Percentiles rank a stretch among this genome's conserved stretches.
Conservation (phyloP, 2,329 filamentous ascomycete genomes). For the Cladorrhinum sp. region DNA sequence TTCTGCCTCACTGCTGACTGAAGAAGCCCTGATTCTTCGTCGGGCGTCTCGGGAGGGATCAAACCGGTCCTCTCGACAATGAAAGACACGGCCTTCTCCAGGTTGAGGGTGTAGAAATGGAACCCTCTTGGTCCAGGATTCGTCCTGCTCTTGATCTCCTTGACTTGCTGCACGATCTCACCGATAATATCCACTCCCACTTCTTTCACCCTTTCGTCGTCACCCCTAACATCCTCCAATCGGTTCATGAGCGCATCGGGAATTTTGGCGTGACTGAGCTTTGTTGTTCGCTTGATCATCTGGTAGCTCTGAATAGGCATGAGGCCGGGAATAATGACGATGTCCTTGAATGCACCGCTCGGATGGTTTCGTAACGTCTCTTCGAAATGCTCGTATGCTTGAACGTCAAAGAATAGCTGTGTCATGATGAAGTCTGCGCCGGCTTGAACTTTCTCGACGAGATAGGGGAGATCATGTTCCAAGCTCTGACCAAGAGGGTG, state of each 20-base stretch:
- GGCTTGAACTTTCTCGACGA: constrained; percentile 86
- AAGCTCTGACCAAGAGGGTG: constrained; percentile 67
- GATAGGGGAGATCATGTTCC: constrained; percentile 80
- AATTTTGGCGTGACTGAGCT: constrained; percentile 84
- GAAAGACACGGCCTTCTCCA: constrained; percentile 93
- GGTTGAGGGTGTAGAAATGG: constrained; percentile 95
- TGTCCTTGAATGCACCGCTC: constrained; percentile 78
- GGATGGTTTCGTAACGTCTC: constrained; percentile 71
- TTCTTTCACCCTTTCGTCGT: constrained; percentile 77
- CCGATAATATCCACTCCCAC: constrained; percentile 78
- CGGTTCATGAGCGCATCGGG: constrained; percentile 68
- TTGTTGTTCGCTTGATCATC: constrained; percentile 89
- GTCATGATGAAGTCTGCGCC: constrained; percentile 99
- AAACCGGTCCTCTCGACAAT: constrained; percentile 83
- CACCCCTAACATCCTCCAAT: constrained; percentile 69
- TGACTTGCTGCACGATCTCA: constrained; percentile 79
- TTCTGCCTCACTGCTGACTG: constrained; percentile 49
- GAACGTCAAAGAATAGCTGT: constrained; percentile 89
- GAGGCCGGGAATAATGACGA: constrained; percentile 88
- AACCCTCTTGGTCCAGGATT: constrained; percentile 68
- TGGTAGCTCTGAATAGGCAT: constrained; percentile 99
- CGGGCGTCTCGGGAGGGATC: constrained; percentile 59
- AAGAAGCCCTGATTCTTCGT: constrained; percentile 40
- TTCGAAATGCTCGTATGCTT: constrained; percentile 80
- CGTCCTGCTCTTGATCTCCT: constrained; percentile 54